Conservation (phyloP, 345 rosid genomes). For the Bretschneidera sinensis region DNA sequence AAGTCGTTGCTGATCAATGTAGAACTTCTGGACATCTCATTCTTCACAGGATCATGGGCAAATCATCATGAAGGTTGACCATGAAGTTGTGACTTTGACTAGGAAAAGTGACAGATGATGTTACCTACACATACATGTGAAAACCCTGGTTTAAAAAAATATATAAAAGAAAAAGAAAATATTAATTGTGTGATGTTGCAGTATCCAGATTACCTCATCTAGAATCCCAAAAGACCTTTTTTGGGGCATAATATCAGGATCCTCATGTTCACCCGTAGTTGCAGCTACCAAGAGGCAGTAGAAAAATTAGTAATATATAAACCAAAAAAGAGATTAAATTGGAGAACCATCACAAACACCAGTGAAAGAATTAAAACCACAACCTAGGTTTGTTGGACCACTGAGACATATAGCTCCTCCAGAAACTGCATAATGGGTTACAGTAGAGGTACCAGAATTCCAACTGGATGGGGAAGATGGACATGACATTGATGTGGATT, state of each 20-base stretch:
- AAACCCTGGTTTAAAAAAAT: no score
- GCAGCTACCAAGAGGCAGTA: conserved; percentile 6
- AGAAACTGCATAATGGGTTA: conserved; percentile 19
- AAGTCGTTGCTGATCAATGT: conserved; percentile 50
- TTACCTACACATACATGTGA: no score
- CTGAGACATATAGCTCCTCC: conserved; percentile 6
- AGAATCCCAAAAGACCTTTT: no score
- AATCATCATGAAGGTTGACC: no score
- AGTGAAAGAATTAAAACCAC: background rate
- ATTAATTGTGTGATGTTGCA: no score
- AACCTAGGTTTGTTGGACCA: conserved; percentile 19
- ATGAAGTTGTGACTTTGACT: conserved; percentile 13
- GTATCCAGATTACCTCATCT: no score
- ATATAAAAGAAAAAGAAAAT: no score
- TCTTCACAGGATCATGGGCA: no score
- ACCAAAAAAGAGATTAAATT: no score
- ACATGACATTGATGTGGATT: conserved; percentile 17
- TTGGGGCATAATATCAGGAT: conserved; percentile 5
- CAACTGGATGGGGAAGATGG: conserved; percentile 7
- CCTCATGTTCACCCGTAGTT: conserved; percentile 10
- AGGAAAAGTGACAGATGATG: conserved; percentile 16
- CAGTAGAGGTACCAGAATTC: conserved; percentile 20
- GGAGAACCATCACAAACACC: background rate
- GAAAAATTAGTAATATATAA: background rate
- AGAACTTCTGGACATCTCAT: no score